A percentile compares a stretch with the other conserved stretches of the same genome.
These are phyloP conservation scores for Saccharomycopsis oosterbeekiorum DNA, from an alignment of 805 yeast species.

Conservation along the genomic window DNA sequence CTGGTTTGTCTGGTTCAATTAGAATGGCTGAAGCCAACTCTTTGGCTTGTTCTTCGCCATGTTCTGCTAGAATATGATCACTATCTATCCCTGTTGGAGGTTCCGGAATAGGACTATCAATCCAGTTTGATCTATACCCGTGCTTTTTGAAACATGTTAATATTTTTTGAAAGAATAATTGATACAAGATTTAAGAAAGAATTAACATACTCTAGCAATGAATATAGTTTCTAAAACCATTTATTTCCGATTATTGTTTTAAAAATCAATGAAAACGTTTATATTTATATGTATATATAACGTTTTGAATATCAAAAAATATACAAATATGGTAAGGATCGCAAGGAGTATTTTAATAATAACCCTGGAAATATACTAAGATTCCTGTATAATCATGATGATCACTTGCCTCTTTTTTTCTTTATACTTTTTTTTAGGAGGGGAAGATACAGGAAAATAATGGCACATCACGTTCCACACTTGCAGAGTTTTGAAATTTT, in stretches of 20 bases:
- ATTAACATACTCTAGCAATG: slow-evolving; percentile 41
- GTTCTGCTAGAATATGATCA: slow-evolving; percentile 81
- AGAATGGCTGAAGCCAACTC: slow-evolving; percentile 60
- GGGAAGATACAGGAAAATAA: too few relatives aligned
- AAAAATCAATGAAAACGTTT: not conserved
- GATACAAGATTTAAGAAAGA: not conserved
- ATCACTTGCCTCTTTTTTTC: too few relatives aligned
- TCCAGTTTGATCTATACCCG: slow-evolving; percentile 71
- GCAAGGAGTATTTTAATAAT: too few relatives aligned
- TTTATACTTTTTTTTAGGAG: too few relatives aligned
- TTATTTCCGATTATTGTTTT: not conserved
- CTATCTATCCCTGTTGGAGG: slow-evolving; percentile 85
- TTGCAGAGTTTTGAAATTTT: too few relatives aligned
- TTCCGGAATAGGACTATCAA: slow-evolving; percentile 57
- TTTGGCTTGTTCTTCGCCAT: slow-evolving; percentile 80
- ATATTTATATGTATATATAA: too few relatives aligned
- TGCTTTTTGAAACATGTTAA: slow-evolving; percentile 33
- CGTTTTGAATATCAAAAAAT: too few relatives aligned
- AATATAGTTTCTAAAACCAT: slow-evolving; percentile 52
- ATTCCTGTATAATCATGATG: too few relatives aligned
- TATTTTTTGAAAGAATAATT: not conserved
- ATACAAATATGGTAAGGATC: too few relatives aligned
- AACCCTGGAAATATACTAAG: too few relatives aligned
- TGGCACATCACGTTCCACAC: too few relatives aligned
- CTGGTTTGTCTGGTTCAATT: slow-evolving; percentile 38